Base-by-base conservation (phyloP, 371 early-diverging fungal genomes). In the Mucor velutinosus region DNA sequence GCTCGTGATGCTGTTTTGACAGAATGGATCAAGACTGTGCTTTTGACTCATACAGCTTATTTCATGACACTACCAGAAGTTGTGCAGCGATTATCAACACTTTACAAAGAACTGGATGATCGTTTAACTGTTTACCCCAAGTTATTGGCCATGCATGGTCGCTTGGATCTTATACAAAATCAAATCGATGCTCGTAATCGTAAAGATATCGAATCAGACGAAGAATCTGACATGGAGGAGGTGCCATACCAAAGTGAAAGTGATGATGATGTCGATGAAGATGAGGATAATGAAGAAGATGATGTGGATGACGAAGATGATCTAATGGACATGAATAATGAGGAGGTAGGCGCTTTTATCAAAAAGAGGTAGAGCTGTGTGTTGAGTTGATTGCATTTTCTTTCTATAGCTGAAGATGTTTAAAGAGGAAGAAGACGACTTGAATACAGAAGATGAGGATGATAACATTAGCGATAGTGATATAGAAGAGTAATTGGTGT, bases 11-110 rank as follows among this genome's bases (percentile, higher is more conserved):
- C 73, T n/a, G 68, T 60, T 12, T 49, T 69, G 70, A 70, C 90
- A 39, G 87, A 88, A 70, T 93, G 94, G 94, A 77, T 93, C 61
- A 87, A 90, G 61, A 84, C 87, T 7, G 77, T 89, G 8, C 70
- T 93, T 32, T 63, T 89, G 51, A 79, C 82, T 32, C 94, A 93
- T 69, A 85, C 88, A 43, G 80, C 86, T 12, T 90, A 88, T 71
- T 68, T 90, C 71, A 86, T 87, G 86, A 81, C 87, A 3, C 45
- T 69, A 19, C 90, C 91, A 2, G 80, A 85, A 33, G 68, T 90
- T 60, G 84, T 86, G 39, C 64, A 69, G 59, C 80, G 82, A 66
- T 75, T 93, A 25, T 79, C 87, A 11, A 70, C 76, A 35, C 77
- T 93, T 53, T 88, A 92, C 74, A 82, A 85, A 64, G 81, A 86